Evolutionary conservation across 1,284 basidiomycete genomes (phyloP).

Genomic region (Phenoliferia sp.): DNA sequence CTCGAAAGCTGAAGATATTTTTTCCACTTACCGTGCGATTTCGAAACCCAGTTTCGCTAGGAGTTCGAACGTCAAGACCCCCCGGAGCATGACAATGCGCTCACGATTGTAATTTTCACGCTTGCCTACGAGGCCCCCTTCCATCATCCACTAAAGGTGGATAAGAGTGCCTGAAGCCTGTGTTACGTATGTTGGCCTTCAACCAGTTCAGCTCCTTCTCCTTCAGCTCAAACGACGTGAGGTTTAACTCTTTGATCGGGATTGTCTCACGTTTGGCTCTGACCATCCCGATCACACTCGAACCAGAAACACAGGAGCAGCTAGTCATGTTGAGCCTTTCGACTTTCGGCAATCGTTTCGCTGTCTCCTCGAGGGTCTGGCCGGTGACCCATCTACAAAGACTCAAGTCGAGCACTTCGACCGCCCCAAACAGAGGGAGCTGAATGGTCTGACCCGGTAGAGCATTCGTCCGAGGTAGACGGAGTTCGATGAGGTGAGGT

Average conservation of each 20-base stretch:
- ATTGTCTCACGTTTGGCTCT: neutral
- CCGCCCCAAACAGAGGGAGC: neutral
- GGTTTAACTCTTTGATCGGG: neutral
- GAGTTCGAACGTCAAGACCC: no score
- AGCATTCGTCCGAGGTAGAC: neutral
- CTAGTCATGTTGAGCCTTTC: neutral
- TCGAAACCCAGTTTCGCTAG: no score
- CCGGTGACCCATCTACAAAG: neutral
- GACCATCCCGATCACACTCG: neutral
- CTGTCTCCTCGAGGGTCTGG: neutral
- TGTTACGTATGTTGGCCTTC: neutral
- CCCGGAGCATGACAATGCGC: no score
- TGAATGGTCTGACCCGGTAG: neutral
- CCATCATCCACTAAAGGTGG: neutral
- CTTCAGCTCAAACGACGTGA: neutral
- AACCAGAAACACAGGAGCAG: neutral
- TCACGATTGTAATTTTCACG: no score
- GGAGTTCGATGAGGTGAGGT: neutral
- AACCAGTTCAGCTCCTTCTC: neutral
- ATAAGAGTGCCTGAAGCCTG: neutral
- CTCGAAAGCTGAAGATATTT: no score
- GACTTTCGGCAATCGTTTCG: neutral
- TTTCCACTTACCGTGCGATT: no score
- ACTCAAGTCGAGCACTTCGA: neutral
- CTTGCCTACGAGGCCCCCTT: no score